Evolutionary conservation across 73 alveolate species (phyloP).

Genomic region (Paramecium octaurelia): DNA sequence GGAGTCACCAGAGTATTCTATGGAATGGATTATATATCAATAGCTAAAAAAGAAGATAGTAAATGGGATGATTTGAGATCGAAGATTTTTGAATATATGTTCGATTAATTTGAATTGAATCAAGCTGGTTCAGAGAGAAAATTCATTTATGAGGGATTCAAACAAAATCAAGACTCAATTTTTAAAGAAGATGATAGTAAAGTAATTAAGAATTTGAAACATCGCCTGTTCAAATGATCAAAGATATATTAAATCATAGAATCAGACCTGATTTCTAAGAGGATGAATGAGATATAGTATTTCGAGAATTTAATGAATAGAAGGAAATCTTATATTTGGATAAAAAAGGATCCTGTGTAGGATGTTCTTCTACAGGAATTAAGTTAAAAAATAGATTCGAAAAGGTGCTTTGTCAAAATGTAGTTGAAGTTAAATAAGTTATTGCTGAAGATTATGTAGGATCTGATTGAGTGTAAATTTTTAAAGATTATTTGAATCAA

Average conservation of each 20-base stretch:
- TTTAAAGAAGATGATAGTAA: constrained; percentile 76
- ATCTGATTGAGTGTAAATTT: neutral
- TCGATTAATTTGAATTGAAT: constrained; percentile 66
- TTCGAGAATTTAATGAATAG: constrained; percentile 74
- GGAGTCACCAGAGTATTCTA: constrained; percentile 81
- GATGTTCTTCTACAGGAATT: constrained; percentile 82
- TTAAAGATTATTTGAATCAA: neutral
- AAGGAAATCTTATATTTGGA: constrained; percentile 70
- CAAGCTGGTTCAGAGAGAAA: constrained; percentile 58
- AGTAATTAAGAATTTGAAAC: neutral
- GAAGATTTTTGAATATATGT: constrained; percentile 69
- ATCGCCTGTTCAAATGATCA: constrained; percentile 72
- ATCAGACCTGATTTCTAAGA: constrained; percentile 83
- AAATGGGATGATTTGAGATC: constrained; percentile 82
- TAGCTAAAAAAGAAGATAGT: constrained; percentile 74
- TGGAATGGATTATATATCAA: constrained; percentile 76
- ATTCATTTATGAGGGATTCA: constrained; percentile 70
- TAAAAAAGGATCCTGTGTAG: constrained; percentile 92
- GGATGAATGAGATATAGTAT: constrained; percentile 90
- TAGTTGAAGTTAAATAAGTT: constrained; percentile 75
- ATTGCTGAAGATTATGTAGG: constrained; percentile 67
- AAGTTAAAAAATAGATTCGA: constrained; percentile 79
- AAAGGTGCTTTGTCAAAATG: constrained; percentile 80
- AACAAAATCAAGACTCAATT: constrained; percentile 68
- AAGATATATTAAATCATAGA: constrained; percentile 81